Evolutionary conservation across 2,329 filamentous ascomycete species (phyloP), one percentile per base, ranked within the genome.

Genomic region (Colletotrichum karsti): DNA sequence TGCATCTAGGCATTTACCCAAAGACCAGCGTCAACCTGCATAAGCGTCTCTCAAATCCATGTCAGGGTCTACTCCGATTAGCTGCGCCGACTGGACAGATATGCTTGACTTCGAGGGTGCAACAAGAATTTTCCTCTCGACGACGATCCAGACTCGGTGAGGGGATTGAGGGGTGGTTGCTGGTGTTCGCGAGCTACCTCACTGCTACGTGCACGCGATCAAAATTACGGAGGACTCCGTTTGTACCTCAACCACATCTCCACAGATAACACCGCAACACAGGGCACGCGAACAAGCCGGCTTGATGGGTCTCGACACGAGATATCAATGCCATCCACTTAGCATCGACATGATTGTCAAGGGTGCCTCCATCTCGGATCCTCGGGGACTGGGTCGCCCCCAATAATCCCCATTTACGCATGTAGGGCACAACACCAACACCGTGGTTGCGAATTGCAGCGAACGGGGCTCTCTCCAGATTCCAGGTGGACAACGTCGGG

Each of bases 21-120:
- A 63, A 54, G 28, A 67, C 64, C 51, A 63, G 53, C 22, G 28
- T 44, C 60, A 68, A 68, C 65, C 65, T 65, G 65, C 65, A 68
- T 68, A 68, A 68, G 65, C 65, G 65, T 68, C 65, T 24, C 35
- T 33, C 60, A 68, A 30, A 65, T 18, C 65, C 65, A 50, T 64
- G 39, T 41, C 53, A 64, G 61, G 60, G 18, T 51, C 12, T 46
- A 13, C 53, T 65, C 61, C 65, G 60, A 65, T 68, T 65, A 53
- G 65, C 53, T 65, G 39, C 22, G 22, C 53, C 18, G 18, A 39
- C 58, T 58, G 53, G 48, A 63, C 58, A 60, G 50, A 48, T 33
- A 22, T 51, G 37, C 24, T 54, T 63, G 60, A 46, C 59, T 18
- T 44, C 37, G 48, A 51, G 37, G 55, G 12, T 48, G 28, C 41